Conservation (phyloP, 2,329 filamentous ascomycete species). For the Phyllosticta citriasiana region DNA sequence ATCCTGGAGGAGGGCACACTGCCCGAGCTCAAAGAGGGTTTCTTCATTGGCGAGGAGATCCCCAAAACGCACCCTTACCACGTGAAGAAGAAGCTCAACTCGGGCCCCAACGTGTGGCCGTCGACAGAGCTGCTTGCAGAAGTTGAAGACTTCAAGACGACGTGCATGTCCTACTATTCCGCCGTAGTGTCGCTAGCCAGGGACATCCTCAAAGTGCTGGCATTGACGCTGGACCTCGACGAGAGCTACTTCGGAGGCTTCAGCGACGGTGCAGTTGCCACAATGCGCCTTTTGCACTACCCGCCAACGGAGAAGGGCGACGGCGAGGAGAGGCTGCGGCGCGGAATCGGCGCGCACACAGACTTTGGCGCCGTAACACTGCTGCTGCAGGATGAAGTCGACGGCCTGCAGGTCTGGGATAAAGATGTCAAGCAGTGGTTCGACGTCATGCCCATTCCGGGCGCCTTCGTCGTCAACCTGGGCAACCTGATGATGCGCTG, state of each 20-base stretch:
- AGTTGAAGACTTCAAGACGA: conserved; percentile 26
- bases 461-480: conserved; percentile 22
- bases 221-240: conserved; percentile 30
- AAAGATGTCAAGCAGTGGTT: conserved; percentile 20
- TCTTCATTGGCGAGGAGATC: conserved; percentile 35
- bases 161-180: conserved; percentile 30
- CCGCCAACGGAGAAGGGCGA: conserved; percentile 28
- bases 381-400: conserved; percentile 32
- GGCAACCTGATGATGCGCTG: conserved; percentile 34
- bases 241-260: conserved; percentile 30
- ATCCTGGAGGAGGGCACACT: conserved; percentile 33
- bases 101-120: conserved; percentile 34
- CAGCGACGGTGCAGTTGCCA: conserved; percentile 28
- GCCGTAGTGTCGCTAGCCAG: conserved; percentile 30
- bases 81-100: conserved; percentile 28
- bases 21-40: conserved; percentile 36
- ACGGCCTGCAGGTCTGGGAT: conserved; percentile 28
- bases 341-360: conserved; percentile 35
- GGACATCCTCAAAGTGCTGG: conserved; percentile 32
- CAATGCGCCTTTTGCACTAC: conserved; percentile 35
- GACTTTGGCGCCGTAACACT: conserved; percentile 35
- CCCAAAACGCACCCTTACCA: conserved; percentile 29
- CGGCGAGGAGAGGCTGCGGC: conserved; percentile 25
- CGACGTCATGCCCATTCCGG: conserved; percentile 14
- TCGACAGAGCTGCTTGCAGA: conserved; percentile 12